Conservation (phyloP, 2,329 filamentous ascomycete genomes). For the Penicillium sp. region DNA sequence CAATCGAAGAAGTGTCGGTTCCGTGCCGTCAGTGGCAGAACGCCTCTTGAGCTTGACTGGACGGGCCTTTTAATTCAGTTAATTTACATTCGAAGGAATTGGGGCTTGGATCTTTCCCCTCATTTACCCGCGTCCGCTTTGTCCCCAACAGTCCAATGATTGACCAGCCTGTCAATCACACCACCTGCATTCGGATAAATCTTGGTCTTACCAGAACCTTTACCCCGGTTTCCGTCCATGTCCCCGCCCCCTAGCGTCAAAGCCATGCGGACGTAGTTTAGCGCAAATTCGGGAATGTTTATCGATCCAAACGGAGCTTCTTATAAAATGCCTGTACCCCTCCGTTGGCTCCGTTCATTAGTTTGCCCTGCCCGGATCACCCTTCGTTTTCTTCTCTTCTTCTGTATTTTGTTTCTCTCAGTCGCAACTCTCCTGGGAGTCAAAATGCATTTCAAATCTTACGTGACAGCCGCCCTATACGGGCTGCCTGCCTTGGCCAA, state of each 20-base stretch:
- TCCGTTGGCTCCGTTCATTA: slow-evolving; percentile 22
- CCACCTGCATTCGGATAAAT: slow-evolving; percentile 19
- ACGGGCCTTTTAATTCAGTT: not conserved
- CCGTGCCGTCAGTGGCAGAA: slow-evolving; percentile 11
- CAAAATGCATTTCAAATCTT: slow-evolving; percentile 33
- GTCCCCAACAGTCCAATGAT: slow-evolving; percentile 8
- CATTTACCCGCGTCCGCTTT: slow-evolving; percentile 5
- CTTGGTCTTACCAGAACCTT: slow-evolving; percentile 8
- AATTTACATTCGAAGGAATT: slow-evolving; percentile 1
- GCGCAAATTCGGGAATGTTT: slow-evolving; percentile 12
- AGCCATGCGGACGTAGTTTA: slow-evolving; percentile 18
- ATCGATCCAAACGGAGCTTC: slow-evolving; percentile 11
- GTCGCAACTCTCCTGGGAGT: slow-evolving; percentile 22
- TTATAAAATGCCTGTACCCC: slow-evolving; percentile 21
- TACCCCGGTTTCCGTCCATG: slow-evolving; percentile 17
- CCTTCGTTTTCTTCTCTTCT: slow-evolving; percentile 23
- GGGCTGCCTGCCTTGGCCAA: slow-evolving; percentile 26
- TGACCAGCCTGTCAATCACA: slow-evolving; percentile 6
- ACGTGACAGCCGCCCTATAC: slow-evolving; percentile 27
- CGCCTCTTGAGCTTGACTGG: slow-evolving; percentile 19
- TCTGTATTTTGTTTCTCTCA: slow-evolving; percentile 25
- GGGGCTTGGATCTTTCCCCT: slow-evolving; percentile 16
- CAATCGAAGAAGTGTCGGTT: slow-evolving; percentile 5
- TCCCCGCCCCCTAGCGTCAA: slow-evolving; percentile 20
- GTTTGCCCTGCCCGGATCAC: slow-evolving; percentile 25